Conservation (phyloP, 2,329 filamentous ascomycete species). For the Alternaria panax region DNA sequence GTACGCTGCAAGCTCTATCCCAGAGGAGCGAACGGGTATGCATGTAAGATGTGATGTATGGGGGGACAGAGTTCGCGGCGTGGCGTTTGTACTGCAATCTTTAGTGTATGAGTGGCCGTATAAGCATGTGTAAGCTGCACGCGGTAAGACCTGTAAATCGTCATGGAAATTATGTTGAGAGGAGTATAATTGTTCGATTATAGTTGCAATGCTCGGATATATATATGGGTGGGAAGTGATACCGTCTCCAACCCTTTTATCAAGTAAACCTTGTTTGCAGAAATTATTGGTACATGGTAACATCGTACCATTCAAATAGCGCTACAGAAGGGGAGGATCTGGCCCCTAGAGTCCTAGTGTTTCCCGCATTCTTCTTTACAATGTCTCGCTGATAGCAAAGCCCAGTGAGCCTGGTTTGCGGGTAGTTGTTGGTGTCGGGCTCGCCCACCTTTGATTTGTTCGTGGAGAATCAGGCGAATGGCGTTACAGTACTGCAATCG, state of each 20-base stretch:
- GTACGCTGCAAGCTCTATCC: too few relatives aligned
- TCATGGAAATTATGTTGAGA: background rate
- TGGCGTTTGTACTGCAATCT: too few relatives aligned
- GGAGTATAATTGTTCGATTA: slow-evolving; percentile 8
- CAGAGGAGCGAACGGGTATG: too few relatives aligned
- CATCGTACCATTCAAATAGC: background rate
- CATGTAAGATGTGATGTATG: too few relatives aligned
- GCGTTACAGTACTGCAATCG: background rate
- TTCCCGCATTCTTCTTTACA: background rate
- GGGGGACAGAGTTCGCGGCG: too few relatives aligned
- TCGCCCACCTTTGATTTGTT: background rate
- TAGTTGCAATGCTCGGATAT: background rate
- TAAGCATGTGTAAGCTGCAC: slow-evolving; percentile 2
- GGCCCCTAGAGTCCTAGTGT: background rate
- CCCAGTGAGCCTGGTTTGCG: background rate
- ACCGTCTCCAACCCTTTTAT: background rate
- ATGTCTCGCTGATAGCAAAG: background rate
- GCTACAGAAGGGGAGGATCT: background rate
- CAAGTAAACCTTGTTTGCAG: background rate
- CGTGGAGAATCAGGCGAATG: background rate
- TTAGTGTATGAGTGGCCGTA: too few relatives aligned
- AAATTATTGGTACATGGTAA: background rate
- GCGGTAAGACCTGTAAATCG: background rate
- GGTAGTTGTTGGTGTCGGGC: background rate
- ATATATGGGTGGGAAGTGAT: background rate